Evolutionary conservation across 2,329 filamentous ascomycete genomes (phyloP), one percentile per base, ranked within the genome.

Genomic region (Neopestalotiopsis clavispora): DNA sequence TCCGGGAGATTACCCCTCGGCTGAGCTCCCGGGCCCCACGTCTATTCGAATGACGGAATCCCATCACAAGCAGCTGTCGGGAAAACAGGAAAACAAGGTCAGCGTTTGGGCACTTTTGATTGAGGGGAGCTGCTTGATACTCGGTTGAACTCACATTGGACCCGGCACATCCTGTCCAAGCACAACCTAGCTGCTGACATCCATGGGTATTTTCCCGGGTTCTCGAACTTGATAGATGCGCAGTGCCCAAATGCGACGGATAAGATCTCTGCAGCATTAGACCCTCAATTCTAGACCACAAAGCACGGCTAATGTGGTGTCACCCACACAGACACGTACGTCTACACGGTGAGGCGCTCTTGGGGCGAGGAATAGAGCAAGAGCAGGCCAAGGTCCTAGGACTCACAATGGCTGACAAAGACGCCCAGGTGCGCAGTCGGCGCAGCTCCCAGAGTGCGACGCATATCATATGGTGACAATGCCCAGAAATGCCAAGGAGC

Each of bases 401-500:
- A 20, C 9, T 20, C 14, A n/a, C 20, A 20, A 52, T 20, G 6
- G 45, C 59, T 40, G 59, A 62, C 30, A 20, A 40, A 42, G 9
- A 34, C 40, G 59, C 17, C 20, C 34, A 14, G 34, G 12, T 64
- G n/a, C 34, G 32, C 61, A 12, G 34, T 45, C 23, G 23, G 23
- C 23, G 23, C 23, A 28, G 23, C 23, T 28, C 30, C 38, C 23
- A 52, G 49, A 30, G 14, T 30, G 40, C 38, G 14, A 64, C 13
- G 10, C 61, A 49, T 64, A 64, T 64, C 61, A 64, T 64, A 52
- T 64, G 61, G 61, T 52, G 38, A 20, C 61, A 64, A 52, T 64
- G 61, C 61, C 61, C 40, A 64, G 61, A 64, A 64, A 64, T 64
- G 61, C 61, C 61, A 64, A 64, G 61, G 38, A 52, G 30, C 61